Base-by-base conservation (phyloP, 805 yeast species). In the Ogataea pini region DNA sequence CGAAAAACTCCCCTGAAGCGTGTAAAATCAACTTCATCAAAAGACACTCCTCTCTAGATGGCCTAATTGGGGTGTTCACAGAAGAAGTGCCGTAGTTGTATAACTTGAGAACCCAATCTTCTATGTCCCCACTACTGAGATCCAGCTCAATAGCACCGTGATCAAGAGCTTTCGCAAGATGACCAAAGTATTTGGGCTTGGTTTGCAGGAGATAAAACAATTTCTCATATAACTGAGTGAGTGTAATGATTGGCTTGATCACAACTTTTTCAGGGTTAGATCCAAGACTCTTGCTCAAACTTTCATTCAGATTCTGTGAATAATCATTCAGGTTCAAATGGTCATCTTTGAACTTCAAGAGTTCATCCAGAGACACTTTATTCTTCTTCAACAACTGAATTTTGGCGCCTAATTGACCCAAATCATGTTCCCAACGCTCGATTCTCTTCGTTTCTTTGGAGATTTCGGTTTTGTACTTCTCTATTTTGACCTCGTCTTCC, bases 191-290 rank as follows among this genome's bases (percentile, higher is more conserved):
- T 0, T 66, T 63, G 0, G 96, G 87, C 58, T 88, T 89, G 0
- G 96, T 86, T 63, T 94, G 98, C 37, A 94, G 65, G 20, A 92
- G 68, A 60, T 85, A 94, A 56, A 94, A 83, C 44, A 92, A 61
- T 18, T 87, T 85, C 57, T 85, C 96, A 65, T 86, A 87, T 1
- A 80, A 65, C 51, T 84, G 90, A 43, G 83, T 71, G 50, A 88
- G 73, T 19, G 73, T 73, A 49, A 75, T 71, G 9, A 78, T 64
- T 3, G 76, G 65, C 47, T 72, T 72, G 51, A 70, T 55, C 67
- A 66, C 52, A 4, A 52, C 18, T 36, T 50, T 49, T 16, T 49
- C 46, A 4, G 62, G 57, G 27, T 54, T 49, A 1, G 57, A 45
- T 9, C 58, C 58, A 6, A 62, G 37, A 41, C 61, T 57, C 44